Evolutionary conservation across 2,329 filamentous ascomycete species (phyloP).

Genomic region (Pseudogymnoascus sp.): DNA sequence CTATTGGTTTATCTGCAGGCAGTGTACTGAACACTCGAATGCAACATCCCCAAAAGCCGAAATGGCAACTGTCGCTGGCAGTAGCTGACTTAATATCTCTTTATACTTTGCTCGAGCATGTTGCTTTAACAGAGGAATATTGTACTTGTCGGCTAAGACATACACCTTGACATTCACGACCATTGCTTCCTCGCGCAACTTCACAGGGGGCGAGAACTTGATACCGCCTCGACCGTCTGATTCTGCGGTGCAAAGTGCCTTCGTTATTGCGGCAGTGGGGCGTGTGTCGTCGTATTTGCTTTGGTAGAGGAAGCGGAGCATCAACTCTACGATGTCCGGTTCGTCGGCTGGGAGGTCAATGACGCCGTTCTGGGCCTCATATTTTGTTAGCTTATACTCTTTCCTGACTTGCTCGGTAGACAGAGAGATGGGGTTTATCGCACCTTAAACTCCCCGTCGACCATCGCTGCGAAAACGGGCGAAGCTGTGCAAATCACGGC

Average conservation of each 20-base stretch:
- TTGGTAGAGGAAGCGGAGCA: neutral
- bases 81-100: neutral
- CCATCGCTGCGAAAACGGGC: neutral
- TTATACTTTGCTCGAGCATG: neutral
- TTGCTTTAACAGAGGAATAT: neutral
- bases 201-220: neutral
- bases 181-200: neutral
- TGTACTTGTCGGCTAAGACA: neutral
- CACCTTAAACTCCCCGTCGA: neutral
- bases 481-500: neutral
- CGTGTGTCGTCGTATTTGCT: neutral
- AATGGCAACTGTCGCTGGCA: neutral
- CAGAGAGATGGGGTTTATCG: neutral
- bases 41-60: neutral
- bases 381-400: neutral
- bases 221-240: neutral
- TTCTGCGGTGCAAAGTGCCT: neutral
- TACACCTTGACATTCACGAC: neutral
- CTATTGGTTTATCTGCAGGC: neutral
- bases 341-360: neutral
- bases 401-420: neutral
- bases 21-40: neutral
- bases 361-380: neutral
- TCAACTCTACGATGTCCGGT: neutral
- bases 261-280: neutral